Evolutionary conservation across 768 basidiomycete species (phyloP).

Genomic region (Russula dissimulans): DNA sequence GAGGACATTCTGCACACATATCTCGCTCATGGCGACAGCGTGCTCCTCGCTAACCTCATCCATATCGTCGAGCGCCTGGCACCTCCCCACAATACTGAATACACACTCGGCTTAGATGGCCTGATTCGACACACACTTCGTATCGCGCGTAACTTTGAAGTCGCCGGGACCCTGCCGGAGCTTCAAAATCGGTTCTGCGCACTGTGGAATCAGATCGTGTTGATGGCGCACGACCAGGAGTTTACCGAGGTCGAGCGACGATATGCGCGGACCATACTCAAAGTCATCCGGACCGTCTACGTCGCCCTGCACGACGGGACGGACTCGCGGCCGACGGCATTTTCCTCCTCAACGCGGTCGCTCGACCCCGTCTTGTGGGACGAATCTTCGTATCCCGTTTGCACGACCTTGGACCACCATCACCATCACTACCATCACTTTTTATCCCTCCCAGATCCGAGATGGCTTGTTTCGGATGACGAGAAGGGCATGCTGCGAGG

Average conservation of each 20-base stretch:
- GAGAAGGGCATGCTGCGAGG: not conserved
- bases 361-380: slow-evolving; percentile 11
- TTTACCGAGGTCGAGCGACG: slow-evolving; percentile 11
- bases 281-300: slow-evolving; percentile 10
- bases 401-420: slow-evolving; percentile 1
- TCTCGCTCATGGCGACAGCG: slow-evolving; percentile 10
- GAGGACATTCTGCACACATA: not conserved
- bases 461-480: not conserved
- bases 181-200: slow-evolving; percentile 6
- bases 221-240: not conserved
- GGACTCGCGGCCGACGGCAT: slow-evolving; percentile 5
- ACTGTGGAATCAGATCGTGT: slow-evolving; percentile 8
- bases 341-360: slow-evolving; percentile 11
- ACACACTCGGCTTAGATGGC: slow-evolving; percentile 3
- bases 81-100: not conserved
- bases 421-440: not conserved
- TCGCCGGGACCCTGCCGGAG: slow-evolving; percentile 3
- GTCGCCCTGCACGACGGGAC: slow-evolving; percentile 14
- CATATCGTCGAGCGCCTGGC: slow-evolving; percentile 3
- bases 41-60: slow-evolving; percentile 14
- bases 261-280: slow-evolving; percentile 8
- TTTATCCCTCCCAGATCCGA: not conserved
- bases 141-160: slow-evolving; percentile 5
- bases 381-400: slow-evolving; percentile 7
- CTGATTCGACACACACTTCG: slow-evolving; percentile 9